A percentile compares a stretch with the other conserved stretches of the same genome.
These are phyloP conservation scores for Rhizodiscina lignyota DNA, from an alignment of 495 filamentous ascomycete species.

Conservation along the genomic window DNA sequence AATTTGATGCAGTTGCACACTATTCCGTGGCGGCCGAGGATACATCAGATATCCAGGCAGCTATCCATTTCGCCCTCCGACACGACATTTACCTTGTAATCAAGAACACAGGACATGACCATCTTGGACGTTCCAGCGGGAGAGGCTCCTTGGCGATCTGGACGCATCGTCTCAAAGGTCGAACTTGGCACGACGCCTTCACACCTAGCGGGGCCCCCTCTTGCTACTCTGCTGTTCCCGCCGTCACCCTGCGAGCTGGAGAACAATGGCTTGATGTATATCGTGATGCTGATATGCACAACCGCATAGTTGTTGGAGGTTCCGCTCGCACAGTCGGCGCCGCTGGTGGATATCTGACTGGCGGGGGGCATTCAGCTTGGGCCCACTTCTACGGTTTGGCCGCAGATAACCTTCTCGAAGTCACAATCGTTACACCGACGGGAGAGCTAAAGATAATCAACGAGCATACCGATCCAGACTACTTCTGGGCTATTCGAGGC, in stretches of 20 bases:
- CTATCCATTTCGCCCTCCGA: slow-evolving; percentile 15
- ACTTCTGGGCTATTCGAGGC: slow-evolving; percentile 6
- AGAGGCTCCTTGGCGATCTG: slow-evolving; percentile 1
- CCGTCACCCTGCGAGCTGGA: slow-evolving; percentile 16
- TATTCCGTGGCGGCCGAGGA: slow-evolving; percentile 14
- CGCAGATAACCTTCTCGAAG: slow-evolving; percentile 7
- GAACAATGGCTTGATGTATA: slow-evolving; percentile 11
- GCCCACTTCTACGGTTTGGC: slow-evolving; percentile 5
- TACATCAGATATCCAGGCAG: slow-evolving; percentile 15
- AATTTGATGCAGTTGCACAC: slow-evolving; percentile 10
- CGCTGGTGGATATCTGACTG: slow-evolving; percentile 20
- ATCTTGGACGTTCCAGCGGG: slow-evolving; percentile 3
- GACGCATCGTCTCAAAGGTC: slow-evolving; percentile 1
- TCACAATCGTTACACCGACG: slow-evolving; percentile 2
- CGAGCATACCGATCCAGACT: slow-evolving; percentile 2
- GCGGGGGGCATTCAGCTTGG: slow-evolving; percentile 18
- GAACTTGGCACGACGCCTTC: slow-evolving; percentile 5
- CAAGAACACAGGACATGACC: slow-evolving; percentile 22
- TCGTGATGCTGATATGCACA: slow-evolving; percentile 6
- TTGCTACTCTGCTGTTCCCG: slow-evolving; percentile 6
- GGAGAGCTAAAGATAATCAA: slow-evolving; percentile 4
- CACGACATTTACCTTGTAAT: slow-evolving; percentile 16
- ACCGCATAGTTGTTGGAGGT: slow-evolving; percentile 15
- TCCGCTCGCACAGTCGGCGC: slow-evolving; percentile 18
- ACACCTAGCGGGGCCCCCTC: slow-evolving; percentile 6